Percentiles rank a stretch among this genome's conserved stretches.
Evolutionary conservation across 2,329 filamentous ascomycete species (phyloP).

Genomic region (Leptographium radiaticola): DNA sequence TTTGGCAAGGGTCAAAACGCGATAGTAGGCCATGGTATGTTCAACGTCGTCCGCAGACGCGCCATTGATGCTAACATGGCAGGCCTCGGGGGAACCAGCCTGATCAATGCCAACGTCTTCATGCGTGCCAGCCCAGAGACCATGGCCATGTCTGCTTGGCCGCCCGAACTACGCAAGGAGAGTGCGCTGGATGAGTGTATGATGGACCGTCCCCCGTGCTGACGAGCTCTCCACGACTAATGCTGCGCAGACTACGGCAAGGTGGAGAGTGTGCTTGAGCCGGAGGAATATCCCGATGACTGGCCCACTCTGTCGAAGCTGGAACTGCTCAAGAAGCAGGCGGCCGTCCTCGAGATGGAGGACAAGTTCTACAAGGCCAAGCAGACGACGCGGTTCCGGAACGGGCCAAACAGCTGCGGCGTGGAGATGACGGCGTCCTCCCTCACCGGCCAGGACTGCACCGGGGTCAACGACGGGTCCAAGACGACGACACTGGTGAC

Average conservation of each 20-base stretch:
- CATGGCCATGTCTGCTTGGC: conserved; percentile 43
- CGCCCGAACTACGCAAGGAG: conserved; percentile 37
- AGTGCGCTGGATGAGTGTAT: conserved; percentile 34
- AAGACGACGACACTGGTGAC: conserved; percentile 55
- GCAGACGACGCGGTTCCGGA: conserved; percentile 50
- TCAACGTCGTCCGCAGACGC: conserved; percentile 6
- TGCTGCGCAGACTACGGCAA: conserved; percentile 38
- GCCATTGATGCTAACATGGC: conserved; percentile 7
- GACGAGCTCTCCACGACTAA: neutral
- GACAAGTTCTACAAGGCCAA: conserved; percentile 41
- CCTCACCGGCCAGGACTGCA: conserved; percentile 48
- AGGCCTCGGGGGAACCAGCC: conserved; percentile 51
- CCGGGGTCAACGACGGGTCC: conserved; percentile 54
- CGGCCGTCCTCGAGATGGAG: conserved; percentile 33
- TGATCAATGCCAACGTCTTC: conserved; percentile 57
- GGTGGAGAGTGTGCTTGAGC: conserved; percentile 43
- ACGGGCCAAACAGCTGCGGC: conserved; percentile 48
- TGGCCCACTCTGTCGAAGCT: conserved; percentile 47
- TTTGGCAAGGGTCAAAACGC: conserved; percentile 52
- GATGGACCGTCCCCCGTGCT: conserved; percentile 12
- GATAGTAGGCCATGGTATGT: conserved; percentile 36
- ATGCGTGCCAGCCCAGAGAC: conserved; percentile 43
- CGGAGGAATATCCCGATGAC: conserved; percentile 41
- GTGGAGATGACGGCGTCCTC: conserved; percentile 49
- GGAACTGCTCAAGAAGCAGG: conserved; percentile 42